Conservation (phyloP, 495 filamentous ascomycete genomes). For the Hypomontagnella monticulosa region DNA sequence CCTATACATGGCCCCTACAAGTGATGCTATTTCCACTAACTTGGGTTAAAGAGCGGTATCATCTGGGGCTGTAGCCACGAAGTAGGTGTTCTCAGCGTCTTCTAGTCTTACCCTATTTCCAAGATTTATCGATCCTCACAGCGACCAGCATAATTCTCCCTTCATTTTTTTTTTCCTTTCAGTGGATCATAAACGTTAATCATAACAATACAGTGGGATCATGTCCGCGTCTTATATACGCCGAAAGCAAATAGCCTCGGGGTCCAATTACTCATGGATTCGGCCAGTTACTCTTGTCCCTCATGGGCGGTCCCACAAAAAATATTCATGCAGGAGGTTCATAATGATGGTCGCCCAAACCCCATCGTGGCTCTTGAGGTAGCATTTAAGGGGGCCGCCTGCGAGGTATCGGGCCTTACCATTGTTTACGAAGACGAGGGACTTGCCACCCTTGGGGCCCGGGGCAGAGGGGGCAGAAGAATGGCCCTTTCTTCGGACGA, state of each 20-base stretch:
- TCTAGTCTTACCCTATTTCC: neutral
- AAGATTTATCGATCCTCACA: neutral
- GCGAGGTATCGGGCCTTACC: slow-evolving; percentile 1
- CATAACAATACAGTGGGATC: slow-evolving; percentile 5
- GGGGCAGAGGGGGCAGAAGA: neutral
- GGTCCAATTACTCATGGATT: neutral
- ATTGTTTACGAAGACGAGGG: slow-evolving; percentile 7
- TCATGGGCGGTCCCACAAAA: neutral
- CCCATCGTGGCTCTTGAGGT: slow-evolving; percentile 6
- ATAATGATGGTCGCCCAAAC: slow-evolving; percentile 3
- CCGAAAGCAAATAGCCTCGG: neutral
- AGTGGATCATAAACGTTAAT: neutral
- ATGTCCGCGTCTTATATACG: slow-evolving; percentile 4
- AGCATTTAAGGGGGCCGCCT: neutral
- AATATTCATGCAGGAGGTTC: slow-evolving; percentile 11
- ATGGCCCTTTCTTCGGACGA: slow-evolving; percentile 5
- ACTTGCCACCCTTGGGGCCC: neutral
- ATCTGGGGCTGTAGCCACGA: slow-evolving; percentile 13
- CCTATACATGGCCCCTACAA: neutral
- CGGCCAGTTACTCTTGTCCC: neutral
- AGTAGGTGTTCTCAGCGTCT: neutral
- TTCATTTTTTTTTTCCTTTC: neutral
- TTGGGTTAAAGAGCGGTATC: slow-evolving; percentile 3
- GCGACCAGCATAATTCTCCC: neutral
- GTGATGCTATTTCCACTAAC: neutral